phyloP scores from a whole-genome alignment of 495 filamentous ascomycete genomes.

The Elasticomyces elasticus region DNA sequence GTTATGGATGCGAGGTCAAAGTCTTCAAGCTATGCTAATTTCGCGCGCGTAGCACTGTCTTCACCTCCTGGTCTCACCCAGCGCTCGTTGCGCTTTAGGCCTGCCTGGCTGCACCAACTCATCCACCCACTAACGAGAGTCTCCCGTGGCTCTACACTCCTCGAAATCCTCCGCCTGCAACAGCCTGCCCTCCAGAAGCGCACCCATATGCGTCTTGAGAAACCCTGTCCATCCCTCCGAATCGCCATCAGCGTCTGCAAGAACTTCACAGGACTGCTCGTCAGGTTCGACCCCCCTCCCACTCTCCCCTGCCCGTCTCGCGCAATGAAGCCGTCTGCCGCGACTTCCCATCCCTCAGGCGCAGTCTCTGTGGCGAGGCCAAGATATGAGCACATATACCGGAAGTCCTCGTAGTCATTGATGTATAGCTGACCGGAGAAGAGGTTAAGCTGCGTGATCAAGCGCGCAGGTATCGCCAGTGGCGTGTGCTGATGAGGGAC shows the following conservation, averaged over 20 bases:
- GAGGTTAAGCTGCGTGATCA: conserved; percentile 41
- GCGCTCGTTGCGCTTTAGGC: too few species aligned
- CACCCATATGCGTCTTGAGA: conserved; percentile 47
- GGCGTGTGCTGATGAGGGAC: not conserved
- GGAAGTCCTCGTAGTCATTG: conserved; percentile 43
- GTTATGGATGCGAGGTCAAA: too few species aligned
- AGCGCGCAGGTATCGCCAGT: not conserved
- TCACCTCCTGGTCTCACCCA: too few species aligned
- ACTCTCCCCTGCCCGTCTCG: conserved; percentile 14
- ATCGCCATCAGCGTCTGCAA: conserved; percentile 35
- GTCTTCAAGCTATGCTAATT: too few species aligned
- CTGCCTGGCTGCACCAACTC: too few species aligned
- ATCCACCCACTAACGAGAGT: too few species aligned
- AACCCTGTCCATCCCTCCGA: conserved; percentile 34
- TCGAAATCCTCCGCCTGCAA: conserved; percentile 32
- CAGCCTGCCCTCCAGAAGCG: conserved; percentile 39
- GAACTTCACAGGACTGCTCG: conserved; percentile 45
- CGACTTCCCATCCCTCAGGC: conserved; percentile 24
- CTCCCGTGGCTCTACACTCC: too few species aligned
- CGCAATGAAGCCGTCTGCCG: conserved; percentile 39
- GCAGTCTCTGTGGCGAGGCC: conserved; percentile 33
- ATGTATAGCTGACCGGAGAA: conserved; percentile 63
- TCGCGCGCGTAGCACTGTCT: too few species aligned
- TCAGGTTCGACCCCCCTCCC: conserved; percentile 31
- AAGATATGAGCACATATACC: conserved; percentile 43